Conservation (phyloP, 305 asterid genomes). For the Fraxinus dipetala region DNA sequence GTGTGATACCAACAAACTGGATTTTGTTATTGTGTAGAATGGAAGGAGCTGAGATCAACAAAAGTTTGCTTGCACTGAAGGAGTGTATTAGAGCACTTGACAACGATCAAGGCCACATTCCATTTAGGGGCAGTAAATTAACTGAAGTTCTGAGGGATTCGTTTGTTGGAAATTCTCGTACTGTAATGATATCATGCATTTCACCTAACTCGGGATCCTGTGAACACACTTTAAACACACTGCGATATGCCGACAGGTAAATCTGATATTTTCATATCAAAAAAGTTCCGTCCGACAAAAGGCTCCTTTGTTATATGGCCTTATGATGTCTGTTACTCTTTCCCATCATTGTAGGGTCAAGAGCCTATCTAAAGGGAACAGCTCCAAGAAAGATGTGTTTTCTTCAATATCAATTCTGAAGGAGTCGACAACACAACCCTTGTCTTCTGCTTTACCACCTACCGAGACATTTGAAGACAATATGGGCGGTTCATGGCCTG, state of each 20-base stretch:
- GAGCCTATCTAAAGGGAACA: slow-evolving; percentile 87
- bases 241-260: slow-evolving; percentile 97
- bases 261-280: background rate
- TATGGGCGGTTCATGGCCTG: slow-evolving; percentile 72
- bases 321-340: slow-evolving; percentile 4
- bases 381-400: slow-evolving; percentile 62
- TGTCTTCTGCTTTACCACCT: slow-evolving; percentile 50
- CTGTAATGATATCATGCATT: slow-evolving; percentile 93
- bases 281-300: background rate
- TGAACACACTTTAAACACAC: slow-evolving; percentile 91
- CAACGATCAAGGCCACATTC: slow-evolving; percentile 95
- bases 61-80: slow-evolving; percentile 93
- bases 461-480: slow-evolving; percentile 68
- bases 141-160: slow-evolving; percentile 95
- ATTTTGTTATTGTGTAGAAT: slow-evolving; percentile 51
- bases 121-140: slow-evolving; percentile 96
- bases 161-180: slow-evolving; percentile 92
- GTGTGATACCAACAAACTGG: background rate
- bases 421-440: slow-evolving; percentile 62
- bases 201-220: slow-evolving; percentile 95
- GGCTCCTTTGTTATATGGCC: background rate
- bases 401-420: slow-evolving; percentile 61
- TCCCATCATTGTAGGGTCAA: slow-evolving; percentile 59
- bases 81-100: slow-evolving; percentile 99
- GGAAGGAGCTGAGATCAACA: slow-evolving; percentile 99